Conservation (phyloP, 106 monocot genomes). For the Dactylorhiza incarnata region DNA sequence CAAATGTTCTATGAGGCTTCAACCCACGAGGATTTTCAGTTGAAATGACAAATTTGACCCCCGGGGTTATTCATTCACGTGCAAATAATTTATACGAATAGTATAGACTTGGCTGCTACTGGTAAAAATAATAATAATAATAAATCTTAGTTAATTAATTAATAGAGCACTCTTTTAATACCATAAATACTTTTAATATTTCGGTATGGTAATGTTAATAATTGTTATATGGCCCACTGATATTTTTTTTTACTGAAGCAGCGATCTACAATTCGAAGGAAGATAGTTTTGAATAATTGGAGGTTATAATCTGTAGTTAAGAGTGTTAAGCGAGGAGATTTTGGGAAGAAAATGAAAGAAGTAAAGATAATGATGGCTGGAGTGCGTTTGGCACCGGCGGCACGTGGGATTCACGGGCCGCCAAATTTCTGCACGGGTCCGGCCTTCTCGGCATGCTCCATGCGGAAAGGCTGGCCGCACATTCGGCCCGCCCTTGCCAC, state of each 20-base stretch:
- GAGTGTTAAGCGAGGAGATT: neutral
- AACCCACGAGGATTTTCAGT: no score
- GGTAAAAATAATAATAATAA: no score
- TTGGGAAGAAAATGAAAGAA: neutral
- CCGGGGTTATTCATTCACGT: no score
- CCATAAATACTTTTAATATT: no score
- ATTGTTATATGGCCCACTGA: no score
- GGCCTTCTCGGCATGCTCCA: neutral
- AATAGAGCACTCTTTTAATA: no score
- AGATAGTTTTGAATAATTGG: neutral
- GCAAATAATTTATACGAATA: no score
- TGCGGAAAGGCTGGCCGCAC: neutral
- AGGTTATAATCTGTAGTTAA: neutral
- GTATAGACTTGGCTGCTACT: no score
- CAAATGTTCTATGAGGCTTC: no score
- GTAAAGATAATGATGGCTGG: neutral
- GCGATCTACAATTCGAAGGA: neutral
- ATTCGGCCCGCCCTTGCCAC: neutral
- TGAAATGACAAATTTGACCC: no score
- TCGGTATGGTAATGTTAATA: no score
- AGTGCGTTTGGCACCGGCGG: neutral
- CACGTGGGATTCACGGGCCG: conserved; percentile 1
- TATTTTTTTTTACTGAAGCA: neutral
- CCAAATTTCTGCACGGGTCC: neutral
- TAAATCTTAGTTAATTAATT: no score